A percentile compares a stretch with the other conserved stretches of the same genome.
These are phyloP conservation scores for Paramyrothecium roridum DNA, from an alignment of 2,329 filamentous ascomycete genomes.

Conservation along the genomic window DNA sequence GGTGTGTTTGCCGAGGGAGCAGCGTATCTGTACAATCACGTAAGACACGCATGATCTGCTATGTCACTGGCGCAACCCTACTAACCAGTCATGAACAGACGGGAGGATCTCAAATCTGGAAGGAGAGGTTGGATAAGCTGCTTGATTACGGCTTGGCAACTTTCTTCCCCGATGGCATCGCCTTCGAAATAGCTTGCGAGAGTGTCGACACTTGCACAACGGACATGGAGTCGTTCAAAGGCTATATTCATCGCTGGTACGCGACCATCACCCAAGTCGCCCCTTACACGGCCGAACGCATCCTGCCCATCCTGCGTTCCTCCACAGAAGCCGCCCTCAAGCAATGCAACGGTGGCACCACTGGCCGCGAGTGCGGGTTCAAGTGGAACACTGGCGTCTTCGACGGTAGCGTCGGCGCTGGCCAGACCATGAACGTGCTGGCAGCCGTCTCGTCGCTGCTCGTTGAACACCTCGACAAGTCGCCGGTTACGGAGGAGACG, in stretches of 20 bases:
- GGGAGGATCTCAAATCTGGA: constrained; percentile 48
- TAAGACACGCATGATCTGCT: constrained; percentile 20
- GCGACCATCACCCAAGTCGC: constrained; percentile 50
- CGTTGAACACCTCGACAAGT: constrained; percentile 31
- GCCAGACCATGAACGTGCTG: constrained; percentile 58
- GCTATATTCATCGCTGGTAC: constrained; percentile 56
- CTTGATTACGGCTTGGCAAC: constrained; percentile 31
- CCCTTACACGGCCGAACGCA: constrained; percentile 46
- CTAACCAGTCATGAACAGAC: constrained; percentile 31
- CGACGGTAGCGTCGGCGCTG: constrained; percentile 54
- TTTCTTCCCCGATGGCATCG: constrained; percentile 55
- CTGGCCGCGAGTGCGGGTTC: constrained; percentile 49
- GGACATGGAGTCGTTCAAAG: constrained; percentile 64
- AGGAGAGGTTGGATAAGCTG: constrained; percentile 39
- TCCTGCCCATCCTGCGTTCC: constrained; percentile 47
- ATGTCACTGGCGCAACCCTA: constrained; percentile 5
- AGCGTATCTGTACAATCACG: constrained; percentile 62
- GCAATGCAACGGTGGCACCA: constrained; percentile 50
- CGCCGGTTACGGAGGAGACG: constrained; percentile 39
- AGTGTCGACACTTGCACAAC: constrained; percentile 50
- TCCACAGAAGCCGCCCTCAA: constrained; percentile 52
- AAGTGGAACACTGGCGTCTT: constrained; percentile 49
- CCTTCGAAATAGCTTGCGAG: constrained; percentile 62
- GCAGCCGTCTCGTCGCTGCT: constrained; percentile 53
- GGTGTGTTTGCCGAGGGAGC: constrained; percentile 56